phyloP scores from a whole-genome alignment of 306 rosid species.

The Vigna reflexopilosa region DNA sequence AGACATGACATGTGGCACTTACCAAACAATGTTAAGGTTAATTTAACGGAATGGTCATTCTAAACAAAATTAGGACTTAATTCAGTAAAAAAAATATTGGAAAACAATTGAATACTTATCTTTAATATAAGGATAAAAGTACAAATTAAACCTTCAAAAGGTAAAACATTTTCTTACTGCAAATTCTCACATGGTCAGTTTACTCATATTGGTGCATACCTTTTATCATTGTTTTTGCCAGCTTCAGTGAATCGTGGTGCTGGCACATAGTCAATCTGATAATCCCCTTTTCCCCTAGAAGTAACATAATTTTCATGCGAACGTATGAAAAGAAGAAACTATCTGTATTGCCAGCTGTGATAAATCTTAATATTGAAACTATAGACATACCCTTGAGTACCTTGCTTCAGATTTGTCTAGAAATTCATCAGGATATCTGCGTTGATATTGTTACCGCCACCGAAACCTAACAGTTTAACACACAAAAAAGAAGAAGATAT shows the following conservation, averaged over 20 bases:
- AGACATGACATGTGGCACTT: too few species aligned
- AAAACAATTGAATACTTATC: too few species aligned
- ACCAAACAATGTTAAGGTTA: too few species aligned
- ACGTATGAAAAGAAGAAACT: conserved; percentile 5
- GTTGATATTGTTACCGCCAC: conserved; percentile 85
- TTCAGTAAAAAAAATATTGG: too few species aligned
- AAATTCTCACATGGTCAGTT: conserved; percentile 9
- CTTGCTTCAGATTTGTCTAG: conserved; percentile 85
- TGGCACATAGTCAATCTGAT: conserved; percentile 87
- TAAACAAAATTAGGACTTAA: too few species aligned
- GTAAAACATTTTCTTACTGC: conserved; percentile 10
- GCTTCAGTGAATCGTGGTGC: conserved; percentile 95
- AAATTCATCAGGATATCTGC: conserved; percentile 84
- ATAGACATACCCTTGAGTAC: conserved; percentile 41
- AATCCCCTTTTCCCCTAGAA: conserved; percentile 79
- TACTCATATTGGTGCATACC: conserved; percentile 52
- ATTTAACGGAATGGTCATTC: too few species aligned
- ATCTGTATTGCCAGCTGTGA: not conserved
- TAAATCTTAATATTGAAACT: not conserved
- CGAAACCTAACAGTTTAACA: conserved; percentile 66
- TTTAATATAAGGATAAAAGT: too few species aligned
- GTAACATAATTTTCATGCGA: conserved; percentile 36
- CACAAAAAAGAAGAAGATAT: not conserved
- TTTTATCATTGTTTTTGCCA: conserved; percentile 81
- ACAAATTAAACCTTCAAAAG: too few species aligned